These are phyloP conservation scores for Macrolepiota fuliginosa DNA, from an alignment of 768 basidiomycete genomes.

Conservation along the genomic window DNA sequence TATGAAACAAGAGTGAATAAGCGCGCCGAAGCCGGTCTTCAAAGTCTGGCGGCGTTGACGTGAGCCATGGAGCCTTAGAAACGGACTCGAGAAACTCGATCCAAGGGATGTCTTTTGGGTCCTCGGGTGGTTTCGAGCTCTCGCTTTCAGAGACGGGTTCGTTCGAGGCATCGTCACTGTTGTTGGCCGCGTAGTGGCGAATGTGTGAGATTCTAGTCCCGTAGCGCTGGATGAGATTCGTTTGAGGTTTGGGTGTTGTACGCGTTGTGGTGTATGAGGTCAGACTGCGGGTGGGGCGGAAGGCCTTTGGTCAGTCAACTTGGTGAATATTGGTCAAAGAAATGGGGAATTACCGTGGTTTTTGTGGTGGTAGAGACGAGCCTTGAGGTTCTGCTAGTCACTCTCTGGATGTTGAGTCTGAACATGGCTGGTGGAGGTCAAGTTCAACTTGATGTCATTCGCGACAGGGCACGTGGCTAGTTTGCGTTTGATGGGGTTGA, in stretches of 20 bases:
- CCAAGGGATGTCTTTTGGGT: conserved; percentile 1
- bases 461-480: no score
- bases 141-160: not conserved
- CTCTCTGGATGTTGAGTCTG: not conserved
- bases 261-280: not conserved
- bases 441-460: no score
- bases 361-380: not conserved
- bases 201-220: not conserved
- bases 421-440: not conserved
- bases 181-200: not conserved
- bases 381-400: not conserved
- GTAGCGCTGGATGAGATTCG: not conserved
- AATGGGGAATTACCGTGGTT: not conserved
- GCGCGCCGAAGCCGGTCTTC: conserved; percentile 7
- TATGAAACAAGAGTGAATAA: conserved; percentile 8
- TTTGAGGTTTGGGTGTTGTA: not conserved
- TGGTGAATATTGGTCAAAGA: not conserved
- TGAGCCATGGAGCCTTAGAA: conserved; percentile 9
- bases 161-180: not conserved
- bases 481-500: no score
- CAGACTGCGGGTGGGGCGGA: not conserved
- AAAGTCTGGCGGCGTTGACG: not conserved
- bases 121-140: not conserved
- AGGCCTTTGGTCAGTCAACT: not conserved
- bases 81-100: conserved; percentile 10